Evolutionary conservation across 78 protist genomes (phyloP).

Genomic region (Blattamonas nauphoetae): DNA sequence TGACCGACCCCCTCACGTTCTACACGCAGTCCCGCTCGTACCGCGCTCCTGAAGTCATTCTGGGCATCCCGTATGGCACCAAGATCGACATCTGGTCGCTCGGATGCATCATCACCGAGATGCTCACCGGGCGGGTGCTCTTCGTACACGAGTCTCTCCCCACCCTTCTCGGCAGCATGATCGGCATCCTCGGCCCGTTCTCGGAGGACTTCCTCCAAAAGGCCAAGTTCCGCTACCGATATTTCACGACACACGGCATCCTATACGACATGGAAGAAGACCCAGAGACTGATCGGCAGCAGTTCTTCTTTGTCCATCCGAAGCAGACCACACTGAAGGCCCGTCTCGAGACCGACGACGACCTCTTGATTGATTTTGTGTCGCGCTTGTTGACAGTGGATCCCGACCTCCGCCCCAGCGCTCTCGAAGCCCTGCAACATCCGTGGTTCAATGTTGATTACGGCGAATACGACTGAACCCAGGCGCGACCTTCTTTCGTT

Average conservation of each 20-base stretch:
- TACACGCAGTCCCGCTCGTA: constrained; percentile 59
- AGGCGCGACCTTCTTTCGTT: too few relatives aligned
- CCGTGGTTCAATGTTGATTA: constrained; percentile 5
- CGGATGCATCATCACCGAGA: constrained; percentile 57
- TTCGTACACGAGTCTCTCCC: constrained; percentile 41
- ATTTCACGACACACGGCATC: not conserved
- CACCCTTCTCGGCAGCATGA: constrained; percentile 18
- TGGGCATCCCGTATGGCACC: constrained; percentile 3
- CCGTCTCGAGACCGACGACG: not conserved
- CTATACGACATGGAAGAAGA: constrained; percentile 7
- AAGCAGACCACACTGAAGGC: not conserved
- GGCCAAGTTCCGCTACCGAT: constrained; percentile 6
- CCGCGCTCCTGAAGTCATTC: constrained; percentile 60
- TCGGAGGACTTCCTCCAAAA: not conserved
- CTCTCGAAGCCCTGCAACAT: not conserved
- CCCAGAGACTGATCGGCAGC: not conserved
- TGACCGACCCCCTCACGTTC: constrained; percentile 37
- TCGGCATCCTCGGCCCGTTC: constrained; percentile 14
- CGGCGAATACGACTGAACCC: too few relatives aligned
- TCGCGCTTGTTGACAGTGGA: not conserved
- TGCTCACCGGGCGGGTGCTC: constrained; percentile 50
- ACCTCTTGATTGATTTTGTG: not conserved
- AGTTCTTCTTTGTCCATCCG: not conserved
- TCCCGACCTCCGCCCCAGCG: not conserved
- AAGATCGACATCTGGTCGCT: constrained; percentile 64